These are phyloP conservation scores for Candida takata DNA, from an alignment of 805 yeast species.

Conservation along the genomic window DNA sequence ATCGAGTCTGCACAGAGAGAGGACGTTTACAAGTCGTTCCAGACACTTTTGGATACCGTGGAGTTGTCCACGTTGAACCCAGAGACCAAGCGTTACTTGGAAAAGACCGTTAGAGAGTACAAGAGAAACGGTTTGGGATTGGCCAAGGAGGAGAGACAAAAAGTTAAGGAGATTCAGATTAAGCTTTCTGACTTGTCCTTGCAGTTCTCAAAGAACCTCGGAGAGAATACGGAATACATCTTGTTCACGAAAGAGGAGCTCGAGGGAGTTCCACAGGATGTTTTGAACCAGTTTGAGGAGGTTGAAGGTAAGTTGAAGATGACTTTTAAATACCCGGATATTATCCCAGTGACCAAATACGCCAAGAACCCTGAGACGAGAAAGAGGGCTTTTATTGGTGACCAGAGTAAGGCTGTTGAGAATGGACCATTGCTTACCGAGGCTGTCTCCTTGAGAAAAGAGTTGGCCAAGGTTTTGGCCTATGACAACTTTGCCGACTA, in stretches of 20 bases:
- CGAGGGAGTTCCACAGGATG: slow-evolving; percentile 66
- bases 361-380: slow-evolving; percentile 62
- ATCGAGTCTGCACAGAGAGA: slow-evolving; percentile 62
- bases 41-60: slow-evolving; percentile 38
- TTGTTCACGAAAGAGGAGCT: slow-evolving; percentile 58
- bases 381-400: slow-evolving; percentile 55
- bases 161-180: slow-evolving; percentile 52
- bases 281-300: slow-evolving; percentile 49
- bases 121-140: slow-evolving; percentile 66
- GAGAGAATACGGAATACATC: slow-evolving; percentile 60
- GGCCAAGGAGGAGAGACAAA: slow-evolving; percentile 44
- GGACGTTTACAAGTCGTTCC: slow-evolving; percentile 56
- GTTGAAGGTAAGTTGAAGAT: slow-evolving; percentile 45
- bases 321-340: slow-evolving; percentile 78
- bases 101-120: slow-evolving; percentile 49
- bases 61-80: slow-evolving; percentile 32
- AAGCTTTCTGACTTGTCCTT: slow-evolving; percentile 50
- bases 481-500: slow-evolving; percentile 64
- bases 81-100: slow-evolving; percentile 51
- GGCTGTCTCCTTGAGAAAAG: slow-evolving; percentile 54
- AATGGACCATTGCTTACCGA: slow-evolving; percentile 56
- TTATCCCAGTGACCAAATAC: slow-evolving; percentile 69
- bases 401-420: slow-evolving; percentile 58
- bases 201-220: slow-evolving; percentile 56
- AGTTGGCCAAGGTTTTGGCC: slow-evolving; percentile 58